phyloP scores from a whole-genome alignment of 129 eudicot genomes.

The Arctium lappa region DNA sequence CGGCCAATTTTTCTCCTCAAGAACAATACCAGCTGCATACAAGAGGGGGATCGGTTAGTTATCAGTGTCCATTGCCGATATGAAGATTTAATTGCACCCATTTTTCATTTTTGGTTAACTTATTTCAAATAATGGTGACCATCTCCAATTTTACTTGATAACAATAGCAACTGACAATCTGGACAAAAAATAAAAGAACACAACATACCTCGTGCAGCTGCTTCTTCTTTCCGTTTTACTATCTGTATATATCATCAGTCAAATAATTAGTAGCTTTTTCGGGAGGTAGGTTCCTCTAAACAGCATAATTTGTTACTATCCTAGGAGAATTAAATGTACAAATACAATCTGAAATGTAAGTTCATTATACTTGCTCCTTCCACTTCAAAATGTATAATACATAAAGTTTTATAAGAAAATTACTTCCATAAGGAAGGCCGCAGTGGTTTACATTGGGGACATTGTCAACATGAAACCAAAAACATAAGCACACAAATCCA shows the following conservation, averaged over 20 bases:
- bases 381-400: constrained; percentile 3
- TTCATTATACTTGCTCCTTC: not conserved
- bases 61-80: constrained; percentile 2
- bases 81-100: not conserved
- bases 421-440: not conserved
- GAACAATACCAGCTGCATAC: constrained; percentile 95
- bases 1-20: constrained; percentile 98
- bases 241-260: constrained; percentile 57
- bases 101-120: not conserved
- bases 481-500: not conserved
- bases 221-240: constrained; percentile 86
- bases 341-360: not conserved
- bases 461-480: not conserved
- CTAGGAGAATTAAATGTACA: not conserved
- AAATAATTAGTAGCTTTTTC: constrained; percentile 13
- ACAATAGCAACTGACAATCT: not conserved
- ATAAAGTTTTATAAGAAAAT: not conserved
- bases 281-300: not conserved
- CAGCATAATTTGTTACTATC: not conserved
- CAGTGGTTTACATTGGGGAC: not conserved
- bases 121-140: not conserved
- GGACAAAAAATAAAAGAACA: not conserved
- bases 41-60: constrained; percentile 2
- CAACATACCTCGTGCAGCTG: constrained; percentile 77
- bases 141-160: not conserved